A percentile compares a stretch with the other conserved stretches of the same genome.
phyloP scores from a whole-genome alignment of 805 yeast species.

The Cyberlindnera mycetangii region DNA sequence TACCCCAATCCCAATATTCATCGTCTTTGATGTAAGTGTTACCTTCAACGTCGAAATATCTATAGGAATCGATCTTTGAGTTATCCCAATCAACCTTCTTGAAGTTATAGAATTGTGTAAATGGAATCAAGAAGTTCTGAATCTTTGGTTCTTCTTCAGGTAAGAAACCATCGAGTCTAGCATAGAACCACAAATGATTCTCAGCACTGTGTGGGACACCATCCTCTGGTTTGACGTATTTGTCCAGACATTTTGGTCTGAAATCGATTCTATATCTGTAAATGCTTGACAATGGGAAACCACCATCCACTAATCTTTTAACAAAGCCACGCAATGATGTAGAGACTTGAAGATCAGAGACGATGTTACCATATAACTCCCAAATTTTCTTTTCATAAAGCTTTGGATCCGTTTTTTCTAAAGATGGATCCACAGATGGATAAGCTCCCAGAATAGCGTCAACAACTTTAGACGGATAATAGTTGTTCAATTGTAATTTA shows the following conservation, averaged over 20 bases:
- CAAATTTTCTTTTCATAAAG: constrained; percentile 20
- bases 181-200: constrained; percentile 16
- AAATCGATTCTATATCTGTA: constrained; percentile 33
- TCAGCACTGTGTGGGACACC: constrained; percentile 16
- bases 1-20: constrained; percentile 37
- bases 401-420: constrained; percentile 16
- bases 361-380: constrained; percentile 34
- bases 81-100: constrained; percentile 18
- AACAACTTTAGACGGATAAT: constrained; percentile 32
- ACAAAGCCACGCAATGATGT: constrained; percentile 36
- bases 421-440: constrained; percentile 16
- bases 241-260: constrained; percentile 28
- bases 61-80: constrained; percentile 30
- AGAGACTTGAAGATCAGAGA: constrained; percentile 38
- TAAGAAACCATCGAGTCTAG: constrained; percentile 23
- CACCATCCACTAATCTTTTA: constrained; percentile 22
- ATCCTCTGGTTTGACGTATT: constrained; percentile 18
- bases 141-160: constrained; percentile 29
- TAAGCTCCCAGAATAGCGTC: constrained; percentile 27
- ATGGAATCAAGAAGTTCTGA: constrained; percentile 32
- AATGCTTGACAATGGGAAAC: constrained; percentile 28
- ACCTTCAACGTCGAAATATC: constrained; percentile 30
- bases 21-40: constrained; percentile 28
- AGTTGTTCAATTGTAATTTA: constrained; percentile 9
- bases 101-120: constrained; percentile 30